Evolutionary conservation across 1,284 basidiomycete genomes (phyloP).

Genomic region (Puccinia novopanici): DNA sequence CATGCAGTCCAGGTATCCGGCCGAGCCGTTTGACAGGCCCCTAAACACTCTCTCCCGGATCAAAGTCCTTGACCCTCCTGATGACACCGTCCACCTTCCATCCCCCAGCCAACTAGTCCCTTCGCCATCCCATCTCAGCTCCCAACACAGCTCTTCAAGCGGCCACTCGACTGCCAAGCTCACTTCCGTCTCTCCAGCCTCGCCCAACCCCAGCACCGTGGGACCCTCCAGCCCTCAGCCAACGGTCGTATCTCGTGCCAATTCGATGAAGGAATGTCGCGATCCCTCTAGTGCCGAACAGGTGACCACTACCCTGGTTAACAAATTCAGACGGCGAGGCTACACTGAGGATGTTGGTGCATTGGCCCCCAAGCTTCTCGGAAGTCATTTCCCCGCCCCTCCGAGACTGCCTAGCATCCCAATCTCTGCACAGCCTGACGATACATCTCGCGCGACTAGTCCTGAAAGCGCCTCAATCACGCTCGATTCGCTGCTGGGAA

Average conservation of each 20-base stretch:
- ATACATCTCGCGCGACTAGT: background rate
- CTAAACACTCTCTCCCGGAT: background rate
- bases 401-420: background rate
- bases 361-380: background rate
- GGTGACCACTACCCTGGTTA: background rate
- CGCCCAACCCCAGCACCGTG: background rate
- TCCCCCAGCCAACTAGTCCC: background rate
- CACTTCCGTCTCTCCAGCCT: background rate
- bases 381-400: conserved; percentile 1
- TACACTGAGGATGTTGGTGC: conserved; percentile 10
- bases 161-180: background rate
- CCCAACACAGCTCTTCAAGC: background rate
- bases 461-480: background rate
- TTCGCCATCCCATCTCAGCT: background rate
- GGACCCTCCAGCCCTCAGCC: background rate
- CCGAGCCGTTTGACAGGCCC: background rate
- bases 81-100: background rate
- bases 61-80: background rate
- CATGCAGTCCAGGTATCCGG: conserved; percentile 4
- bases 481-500: background rate
- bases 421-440: conserved; percentile 13
- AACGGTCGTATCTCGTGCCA: conserved; percentile 10
- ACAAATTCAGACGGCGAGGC: conserved; percentile 12
- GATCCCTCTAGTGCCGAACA: background rate
- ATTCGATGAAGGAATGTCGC: conserved; percentile 30